These are phyloP conservation scores for Bacidia gigantensis DNA, from an alignment of 495 filamentous ascomycete species.

Conservation along the genomic window DNA sequence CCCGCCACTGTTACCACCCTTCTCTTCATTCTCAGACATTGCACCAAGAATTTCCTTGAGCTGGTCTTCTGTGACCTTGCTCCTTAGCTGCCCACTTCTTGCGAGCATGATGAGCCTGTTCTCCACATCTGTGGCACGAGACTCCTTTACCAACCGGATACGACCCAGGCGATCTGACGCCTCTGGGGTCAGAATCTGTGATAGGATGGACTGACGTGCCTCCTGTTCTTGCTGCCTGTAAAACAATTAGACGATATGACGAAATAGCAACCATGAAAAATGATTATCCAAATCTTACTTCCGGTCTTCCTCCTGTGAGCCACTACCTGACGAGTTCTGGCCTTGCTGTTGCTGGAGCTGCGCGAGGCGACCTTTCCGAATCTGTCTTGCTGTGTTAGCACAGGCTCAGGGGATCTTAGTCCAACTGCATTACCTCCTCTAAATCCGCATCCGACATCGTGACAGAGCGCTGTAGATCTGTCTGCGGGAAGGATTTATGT, in stretches of 20 bases:
- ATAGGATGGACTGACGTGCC: constrained; percentile 61
- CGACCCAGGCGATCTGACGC: constrained; percentile 86
- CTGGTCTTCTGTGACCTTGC: constrained; percentile 83
- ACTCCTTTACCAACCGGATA: constrained; percentile 90
- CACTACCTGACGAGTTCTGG: constrained; percentile 33
- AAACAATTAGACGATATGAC: constrained; percentile 2
- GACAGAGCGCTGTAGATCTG: neutral
- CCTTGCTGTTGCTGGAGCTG: constrained; percentile 76
- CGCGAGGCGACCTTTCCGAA: constrained; percentile 75
- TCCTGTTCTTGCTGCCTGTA: constrained; percentile 57
- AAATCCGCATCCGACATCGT: constrained; percentile 77
- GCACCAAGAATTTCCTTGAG: constrained; percentile 81
- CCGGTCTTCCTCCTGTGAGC: constrained; percentile 49
- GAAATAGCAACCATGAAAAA: constrained; percentile 13
- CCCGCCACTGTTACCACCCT: constrained; percentile 28
- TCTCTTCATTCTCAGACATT: constrained; percentile 54
- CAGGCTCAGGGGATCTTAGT: neutral
- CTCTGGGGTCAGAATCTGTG: constrained; percentile 85
- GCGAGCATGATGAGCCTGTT: constrained; percentile 87
- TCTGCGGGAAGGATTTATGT: neutral
- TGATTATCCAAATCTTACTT: constrained; percentile 41
- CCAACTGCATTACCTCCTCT: constrained; percentile 45
- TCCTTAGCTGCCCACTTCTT: constrained; percentile 67
- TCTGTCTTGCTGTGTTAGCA: constrained; percentile 34
- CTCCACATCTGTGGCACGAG: constrained; percentile 79